These are phyloP conservation scores for Dentipellis fragilis DNA, from an alignment of 768 basidiomycete species.

Conservation along the genomic window DNA sequence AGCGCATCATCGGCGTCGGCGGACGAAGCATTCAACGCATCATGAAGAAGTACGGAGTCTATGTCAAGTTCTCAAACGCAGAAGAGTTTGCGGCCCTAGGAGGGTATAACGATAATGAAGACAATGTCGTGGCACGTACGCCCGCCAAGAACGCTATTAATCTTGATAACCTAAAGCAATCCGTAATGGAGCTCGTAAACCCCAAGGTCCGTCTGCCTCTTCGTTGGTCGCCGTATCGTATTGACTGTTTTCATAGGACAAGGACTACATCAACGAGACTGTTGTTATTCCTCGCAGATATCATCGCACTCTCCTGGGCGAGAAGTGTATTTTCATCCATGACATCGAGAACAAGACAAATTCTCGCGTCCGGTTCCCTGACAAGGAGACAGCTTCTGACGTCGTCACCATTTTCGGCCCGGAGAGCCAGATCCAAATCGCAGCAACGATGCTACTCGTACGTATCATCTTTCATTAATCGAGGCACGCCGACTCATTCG, in stretches of 20 bases:
- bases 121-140: slow-evolving; percentile 97
- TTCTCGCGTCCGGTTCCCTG: slow-evolving; percentile 84
- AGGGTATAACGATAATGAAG: slow-evolving; percentile 94
- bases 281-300: slow-evolving; percentile 90
- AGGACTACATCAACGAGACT: slow-evolving; percentile 91
- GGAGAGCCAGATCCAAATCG: slow-evolving; percentile 93
- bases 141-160: slow-evolving; percentile 96
- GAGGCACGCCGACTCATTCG: background rate
- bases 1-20: slow-evolving; percentile 97
- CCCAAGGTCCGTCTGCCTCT: slow-evolving; percentile 58
- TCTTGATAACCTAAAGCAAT: slow-evolving; percentile 88
- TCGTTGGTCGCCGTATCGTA: slow-evolving; percentile 1
- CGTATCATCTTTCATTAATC: slow-evolving; percentile 17
- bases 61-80: slow-evolving; percentile 97
- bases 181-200: slow-evolving; percentile 95
- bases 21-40: slow-evolving; percentile 97
- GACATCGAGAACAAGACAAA: slow-evolving; percentile 97
- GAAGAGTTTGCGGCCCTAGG: slow-evolving; percentile 94
- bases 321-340: slow-evolving; percentile 94
- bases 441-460: slow-evolving; percentile 90
- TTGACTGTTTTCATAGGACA: slow-evolving; percentile 49
- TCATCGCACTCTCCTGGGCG: slow-evolving; percentile 89
- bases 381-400: slow-evolving; percentile 91
- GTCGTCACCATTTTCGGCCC: slow-evolving; percentile 95
- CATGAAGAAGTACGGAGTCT: slow-evolving; percentile 99